phyloP scores from a whole-genome alignment of 257 asterid genomes.

The Ilex asprella region DNA sequence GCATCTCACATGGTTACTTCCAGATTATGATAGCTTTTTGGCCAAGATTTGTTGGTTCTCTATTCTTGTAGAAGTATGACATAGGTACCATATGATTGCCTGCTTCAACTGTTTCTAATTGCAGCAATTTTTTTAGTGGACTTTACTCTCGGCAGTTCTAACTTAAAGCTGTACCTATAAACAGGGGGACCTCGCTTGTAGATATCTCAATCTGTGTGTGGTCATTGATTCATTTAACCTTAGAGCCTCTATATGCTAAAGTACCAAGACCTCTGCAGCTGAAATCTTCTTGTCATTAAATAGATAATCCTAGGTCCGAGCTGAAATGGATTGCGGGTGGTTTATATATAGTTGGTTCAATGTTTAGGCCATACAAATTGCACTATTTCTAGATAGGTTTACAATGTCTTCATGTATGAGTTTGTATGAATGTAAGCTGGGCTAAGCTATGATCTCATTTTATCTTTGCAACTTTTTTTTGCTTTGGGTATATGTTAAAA shows the following conservation, averaged over 20 bases:
- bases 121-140: not conserved
- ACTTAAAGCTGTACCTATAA: no score
- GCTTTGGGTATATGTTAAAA: no score
- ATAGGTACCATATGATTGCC: not conserved
- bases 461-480: no score
- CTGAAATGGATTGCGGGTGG: not conserved
- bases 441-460: no score
- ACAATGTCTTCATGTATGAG: no score
- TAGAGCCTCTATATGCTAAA: not conserved
- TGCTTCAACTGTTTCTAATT: not conserved
- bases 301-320: not conserved
- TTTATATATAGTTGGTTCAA: no score
- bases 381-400: no score
- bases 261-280: not conserved
- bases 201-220: not conserved
- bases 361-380: not conserved
- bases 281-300: not conserved
- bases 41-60: not conserved
- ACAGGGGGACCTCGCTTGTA: not conserved
- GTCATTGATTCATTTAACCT: not conserved
- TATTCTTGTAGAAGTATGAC: no score
- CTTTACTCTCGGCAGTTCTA: no score
- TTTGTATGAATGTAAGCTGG: no score
- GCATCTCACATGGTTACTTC: not conserved
- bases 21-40: not conserved